Base-by-base conservation (phyloP, 495 filamentous ascomycete species). In the Neohortaea acidophila region DNA sequence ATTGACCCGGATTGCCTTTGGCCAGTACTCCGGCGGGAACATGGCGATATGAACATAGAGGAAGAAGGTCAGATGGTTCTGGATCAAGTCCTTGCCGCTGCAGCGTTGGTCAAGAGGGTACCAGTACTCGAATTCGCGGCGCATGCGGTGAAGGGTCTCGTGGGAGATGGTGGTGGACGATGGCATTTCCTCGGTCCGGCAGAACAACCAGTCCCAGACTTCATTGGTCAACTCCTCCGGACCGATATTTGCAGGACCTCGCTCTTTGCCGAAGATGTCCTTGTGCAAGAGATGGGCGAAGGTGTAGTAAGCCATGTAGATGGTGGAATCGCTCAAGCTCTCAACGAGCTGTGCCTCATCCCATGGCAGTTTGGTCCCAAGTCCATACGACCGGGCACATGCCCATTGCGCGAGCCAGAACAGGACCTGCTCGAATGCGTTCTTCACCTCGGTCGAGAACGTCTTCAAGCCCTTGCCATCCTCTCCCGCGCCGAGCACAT, bases 281-380 rank as follows among this genome's bases (percentile, higher is more conserved):
- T 63, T 71, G 61, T 92, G 85, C 17, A 97, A 72, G 47, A 78
- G 70, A 57, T 94, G 87, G 9, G 82, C 76, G 45, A 97, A 74
- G 6, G 89, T 94, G 62, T 97, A 97, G 64, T 96, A 97, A 12
- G 84, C 75, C 79, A 85, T 87, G 62, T 97, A 97, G 52, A 96
- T 71, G 1, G 89, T 94, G 27, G 75, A 81, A 56, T 97, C 89
- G 52, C 72, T 79, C 59, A 94, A 62, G 66, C 68, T 77, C 64
- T 97, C 89, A n/a, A 97, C 89, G 14, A 93, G 68, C 53, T 81
- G 71, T 26, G 66, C 28, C 20, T 51, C 68, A 55, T 94, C 89
- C 86, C 87, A 96, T n/a, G 89, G 89, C 21, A 97, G 71, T 59
- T 86, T 84, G 17, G 89, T 85, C 20, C 89, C 89, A 25, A 97